These are phyloP conservation scores for Parsonsia alboflavescens DNA, from an alignment of 257 asterid genomes.

Conservation along the genomic window DNA sequence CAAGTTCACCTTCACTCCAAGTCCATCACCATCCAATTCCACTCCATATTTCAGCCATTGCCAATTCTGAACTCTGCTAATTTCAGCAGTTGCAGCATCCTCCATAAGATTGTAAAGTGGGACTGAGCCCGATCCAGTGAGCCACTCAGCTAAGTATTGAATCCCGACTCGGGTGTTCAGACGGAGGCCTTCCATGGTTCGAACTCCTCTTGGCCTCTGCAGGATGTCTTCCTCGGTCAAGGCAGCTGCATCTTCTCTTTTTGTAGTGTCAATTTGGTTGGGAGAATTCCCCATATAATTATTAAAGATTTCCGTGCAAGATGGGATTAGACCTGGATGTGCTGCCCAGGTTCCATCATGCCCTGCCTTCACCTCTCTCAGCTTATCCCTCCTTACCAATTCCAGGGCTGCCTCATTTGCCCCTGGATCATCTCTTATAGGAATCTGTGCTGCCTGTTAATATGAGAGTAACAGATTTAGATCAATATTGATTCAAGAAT, in stretches of 20 bases:
- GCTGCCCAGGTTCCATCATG: slow-evolving; percentile 99
- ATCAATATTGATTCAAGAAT: background rate
- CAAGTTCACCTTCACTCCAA: slow-evolving; percentile 59
- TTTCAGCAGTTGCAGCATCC: slow-evolving; percentile 97
- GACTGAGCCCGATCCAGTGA: slow-evolving; percentile 79
- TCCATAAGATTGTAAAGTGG: slow-evolving; percentile 98
- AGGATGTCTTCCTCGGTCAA: slow-evolving; percentile 65
- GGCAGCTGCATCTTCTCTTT: slow-evolving; percentile 54
- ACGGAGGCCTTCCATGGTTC: slow-evolving; percentile 89
- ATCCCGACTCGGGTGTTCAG: slow-evolving; percentile 89
- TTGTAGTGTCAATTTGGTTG: slow-evolving; percentile 59
- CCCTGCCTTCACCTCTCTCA: slow-evolving; percentile 81
- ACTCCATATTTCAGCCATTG: slow-evolving; percentile 82
- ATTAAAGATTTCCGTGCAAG: slow-evolving; percentile 61
- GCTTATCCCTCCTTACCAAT: slow-evolving; percentile 67
- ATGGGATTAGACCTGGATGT: slow-evolving; percentile 89
- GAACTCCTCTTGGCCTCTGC: slow-evolving; percentile 60
- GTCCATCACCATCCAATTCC: slow-evolving; percentile 80
- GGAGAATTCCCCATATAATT: slow-evolving; percentile 44
- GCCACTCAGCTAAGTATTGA: slow-evolving; percentile 91
- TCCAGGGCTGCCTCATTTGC: slow-evolving; percentile 91
- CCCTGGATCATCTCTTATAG: slow-evolving; percentile 65
- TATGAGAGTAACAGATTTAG: background rate
- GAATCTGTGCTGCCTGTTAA: slow-evolving; percentile 97
- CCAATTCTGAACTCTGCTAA: slow-evolving; percentile 97